A percentile compares a stretch with the other conserved stretches of the same genome.
Conservation (phyloP, 2,329 filamentous ascomycete genomes). For the Didymella arachidicola region DNA sequence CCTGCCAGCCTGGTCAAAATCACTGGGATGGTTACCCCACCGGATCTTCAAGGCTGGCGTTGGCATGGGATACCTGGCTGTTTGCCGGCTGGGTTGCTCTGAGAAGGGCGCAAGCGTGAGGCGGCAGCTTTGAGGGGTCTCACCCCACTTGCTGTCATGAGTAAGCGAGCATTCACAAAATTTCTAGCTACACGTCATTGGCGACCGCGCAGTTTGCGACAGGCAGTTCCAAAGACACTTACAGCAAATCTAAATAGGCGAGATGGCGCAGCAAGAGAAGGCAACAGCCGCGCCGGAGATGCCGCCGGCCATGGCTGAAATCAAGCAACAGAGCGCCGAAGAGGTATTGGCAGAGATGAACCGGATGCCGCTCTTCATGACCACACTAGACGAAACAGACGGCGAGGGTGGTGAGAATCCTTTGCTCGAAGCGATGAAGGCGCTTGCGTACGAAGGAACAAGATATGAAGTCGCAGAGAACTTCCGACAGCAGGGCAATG, state of each 20-base stretch:
- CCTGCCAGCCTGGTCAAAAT: neutral
- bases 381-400: conserved; percentile 72
- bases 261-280: conserved; percentile 30
- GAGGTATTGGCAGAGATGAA: conserved; percentile 72
- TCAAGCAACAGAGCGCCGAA: conserved; percentile 64
- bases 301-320: conserved; percentile 66
- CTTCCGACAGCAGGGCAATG: conserved; percentile 93
- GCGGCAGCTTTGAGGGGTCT: conserved; percentile 4
- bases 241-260: neutral
- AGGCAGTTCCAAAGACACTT: neutral
- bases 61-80: conserved; percentile 16
- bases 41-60: conserved; percentile 9
- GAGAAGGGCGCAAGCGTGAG: conserved; percentile 8
- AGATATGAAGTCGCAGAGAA: conserved; percentile 80
- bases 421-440: conserved; percentile 84
- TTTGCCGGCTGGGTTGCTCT: neutral
- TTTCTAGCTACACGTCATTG: conserved; percentile 18
- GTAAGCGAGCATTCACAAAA: conserved; percentile 35
- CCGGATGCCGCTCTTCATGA: conserved; percentile 92
- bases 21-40: conserved; percentile 8
- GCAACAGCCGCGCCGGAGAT: conserved; percentile 47
- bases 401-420: conserved; percentile 75
- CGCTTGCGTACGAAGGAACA: conserved; percentile 91
- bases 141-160: conserved; percentile 29
- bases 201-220: neutral